phyloP scores from a whole-genome alignment of 257 asterid genomes.

The Craterostigma plantagineum region DNA sequence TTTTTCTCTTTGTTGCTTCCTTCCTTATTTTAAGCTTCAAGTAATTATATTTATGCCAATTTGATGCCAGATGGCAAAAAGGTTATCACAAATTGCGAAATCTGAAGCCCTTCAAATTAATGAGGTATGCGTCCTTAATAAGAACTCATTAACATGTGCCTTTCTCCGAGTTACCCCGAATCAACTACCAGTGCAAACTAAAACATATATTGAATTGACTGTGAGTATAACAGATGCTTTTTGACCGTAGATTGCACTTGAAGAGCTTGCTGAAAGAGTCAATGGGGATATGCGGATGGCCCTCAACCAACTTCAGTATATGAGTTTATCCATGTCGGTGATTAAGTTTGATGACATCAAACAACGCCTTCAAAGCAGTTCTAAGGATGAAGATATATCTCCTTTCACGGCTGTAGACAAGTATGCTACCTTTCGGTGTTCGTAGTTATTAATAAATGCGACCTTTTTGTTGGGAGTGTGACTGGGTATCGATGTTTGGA shows the following conservation, averaged over 20 bases:
- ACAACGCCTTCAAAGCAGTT: constrained; percentile 72
- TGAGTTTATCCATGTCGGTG: constrained; percentile 81
- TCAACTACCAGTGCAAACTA: too few species aligned
- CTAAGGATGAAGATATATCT: constrained; percentile 96
- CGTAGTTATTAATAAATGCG: neutral
- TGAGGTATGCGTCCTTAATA: constrained; percentile 27
- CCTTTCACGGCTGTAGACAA: constrained; percentile 95
- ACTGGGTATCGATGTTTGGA: too few species aligned
- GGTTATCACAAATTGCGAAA: constrained; percentile 67
- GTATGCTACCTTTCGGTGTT: constrained; percentile 26
- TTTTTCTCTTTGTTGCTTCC: constrained; percentile 9
- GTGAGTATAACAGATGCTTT: neutral
- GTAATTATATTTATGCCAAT: constrained; percentile 9
- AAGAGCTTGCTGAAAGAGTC: constrained; percentile 85
- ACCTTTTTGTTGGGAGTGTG: neutral
- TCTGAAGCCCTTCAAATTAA: constrained; percentile 80
- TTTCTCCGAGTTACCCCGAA: too few species aligned
- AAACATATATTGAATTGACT: neutral
- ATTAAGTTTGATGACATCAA: constrained; percentile 81
- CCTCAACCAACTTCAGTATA: constrained; percentile 84
- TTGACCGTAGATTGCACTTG: constrained; percentile 60
- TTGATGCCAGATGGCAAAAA: constrained; percentile 65
- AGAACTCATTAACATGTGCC: too few species aligned
- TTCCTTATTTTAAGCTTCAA: constrained; percentile 7
- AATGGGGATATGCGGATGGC: constrained; percentile 97